Conservation (phyloP, 768 basidiomycete species). For the Pulveroboletus sp. region DNA sequence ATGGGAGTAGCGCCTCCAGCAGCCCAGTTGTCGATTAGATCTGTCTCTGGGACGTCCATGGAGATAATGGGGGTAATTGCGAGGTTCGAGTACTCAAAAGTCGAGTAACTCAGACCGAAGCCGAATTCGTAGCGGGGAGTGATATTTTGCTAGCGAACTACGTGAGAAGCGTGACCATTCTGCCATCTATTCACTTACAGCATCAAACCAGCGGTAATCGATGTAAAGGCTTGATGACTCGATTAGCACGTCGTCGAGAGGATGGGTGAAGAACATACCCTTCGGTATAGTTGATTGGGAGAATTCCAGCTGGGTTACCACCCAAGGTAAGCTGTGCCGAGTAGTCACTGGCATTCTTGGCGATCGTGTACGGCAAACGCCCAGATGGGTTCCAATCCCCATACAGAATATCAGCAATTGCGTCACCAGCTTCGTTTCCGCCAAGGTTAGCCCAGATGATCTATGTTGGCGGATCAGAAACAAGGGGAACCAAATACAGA, state of each 20-base stretch:
- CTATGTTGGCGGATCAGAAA: conserved; percentile 22
- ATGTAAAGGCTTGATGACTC: conserved; percentile 45
- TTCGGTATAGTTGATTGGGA: conserved; percentile 63
- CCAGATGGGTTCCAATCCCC: conserved; percentile 75
- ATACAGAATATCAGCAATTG: conserved; percentile 73
- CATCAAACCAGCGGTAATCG: conserved; percentile 72
- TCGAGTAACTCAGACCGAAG: conserved; percentile 84
- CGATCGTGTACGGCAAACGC: conserved; percentile 70
- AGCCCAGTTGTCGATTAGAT: conserved; percentile 50
- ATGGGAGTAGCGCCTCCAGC: conserved; percentile 52
- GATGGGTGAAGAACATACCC: conserved; percentile 14
- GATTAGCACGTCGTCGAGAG: not conserved
- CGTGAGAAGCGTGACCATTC: not conserved
- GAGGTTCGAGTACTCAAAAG: conserved; percentile 66
- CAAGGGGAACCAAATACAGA: conserved; percentile 9
- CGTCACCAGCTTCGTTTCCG: conserved; percentile 78
- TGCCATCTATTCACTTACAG: conserved; percentile 38
- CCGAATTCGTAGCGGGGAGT: conserved; percentile 86
- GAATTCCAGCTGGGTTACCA: conserved; percentile 26
- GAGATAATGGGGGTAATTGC: conserved; percentile 40
- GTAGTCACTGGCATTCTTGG: conserved; percentile 52
- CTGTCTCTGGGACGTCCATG: conserved; percentile 30
- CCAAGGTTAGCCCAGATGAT: conserved; percentile 50
- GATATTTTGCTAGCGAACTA: conserved; percentile 50
- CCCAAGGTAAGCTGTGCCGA: conserved; percentile 37